phyloP scores from a whole-genome alignment of 805 yeast species.

The Metschnikowia picachoensis region DNA sequence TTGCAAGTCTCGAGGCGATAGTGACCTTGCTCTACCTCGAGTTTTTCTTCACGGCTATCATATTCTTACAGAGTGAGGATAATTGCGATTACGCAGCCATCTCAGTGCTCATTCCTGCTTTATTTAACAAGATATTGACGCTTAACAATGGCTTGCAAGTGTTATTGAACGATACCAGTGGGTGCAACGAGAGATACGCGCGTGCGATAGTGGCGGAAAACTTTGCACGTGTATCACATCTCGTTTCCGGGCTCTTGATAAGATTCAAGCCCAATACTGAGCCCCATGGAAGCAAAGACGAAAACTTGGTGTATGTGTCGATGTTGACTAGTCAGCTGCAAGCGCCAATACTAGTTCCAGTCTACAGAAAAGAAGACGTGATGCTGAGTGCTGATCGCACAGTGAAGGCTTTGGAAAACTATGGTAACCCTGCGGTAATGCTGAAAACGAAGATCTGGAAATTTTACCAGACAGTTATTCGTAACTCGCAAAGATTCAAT shows the following conservation, averaged over 20 bases:
- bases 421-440: slow-evolving; percentile 1
- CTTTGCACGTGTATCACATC: slow-evolving; percentile 28
- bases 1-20: slow-evolving; percentile 11
- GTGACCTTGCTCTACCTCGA: slow-evolving; percentile 27
- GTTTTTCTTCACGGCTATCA: slow-evolving; percentile 25
- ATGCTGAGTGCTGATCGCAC: slow-evolving; percentile 16
- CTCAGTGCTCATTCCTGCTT: slow-evolving; percentile 15
- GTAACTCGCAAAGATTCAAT: slow-evolving; percentile 26
- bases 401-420: slow-evolving; percentile 9
- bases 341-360: slow-evolving; percentile 4
- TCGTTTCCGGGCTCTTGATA: slow-evolving; percentile 30
- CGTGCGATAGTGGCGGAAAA: slow-evolving; percentile 27
- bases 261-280: slow-evolving; percentile 19
- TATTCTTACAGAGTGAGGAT: slow-evolving; percentile 38
- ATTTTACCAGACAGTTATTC: slow-evolving; percentile 36
- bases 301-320: neutral
- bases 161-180: slow-evolving; percentile 7
- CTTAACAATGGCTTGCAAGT: slow-evolving; percentile 14
- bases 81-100: slow-evolving; percentile 13
- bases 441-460: slow-evolving; percentile 32
- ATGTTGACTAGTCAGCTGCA: neutral
- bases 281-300: neutral
- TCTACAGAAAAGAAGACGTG: slow-evolving; percentile 12
- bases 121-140: slow-evolving; percentile 16
- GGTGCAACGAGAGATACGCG: slow-evolving; percentile 19